A percentile compares a stretch with the other conserved stretches of the same genome.
Conservation (phyloP, 192 early-diverging fungal genomes). For the Coemansia sp. region DNA sequence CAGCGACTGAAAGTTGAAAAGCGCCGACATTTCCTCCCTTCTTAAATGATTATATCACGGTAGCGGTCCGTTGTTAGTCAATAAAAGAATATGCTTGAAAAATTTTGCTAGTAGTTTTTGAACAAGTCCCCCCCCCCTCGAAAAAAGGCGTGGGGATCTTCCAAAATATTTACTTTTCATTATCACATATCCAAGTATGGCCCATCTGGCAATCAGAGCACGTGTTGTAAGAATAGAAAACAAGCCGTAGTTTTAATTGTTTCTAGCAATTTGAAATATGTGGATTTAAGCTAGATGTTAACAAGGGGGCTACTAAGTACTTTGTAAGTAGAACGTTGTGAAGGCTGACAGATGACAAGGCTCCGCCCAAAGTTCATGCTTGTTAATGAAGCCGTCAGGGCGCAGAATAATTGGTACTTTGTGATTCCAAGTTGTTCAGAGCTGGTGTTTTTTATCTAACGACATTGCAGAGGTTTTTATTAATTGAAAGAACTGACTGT, state of each 20-base stretch:
- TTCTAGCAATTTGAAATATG: too few species aligned
- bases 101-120: neutral
- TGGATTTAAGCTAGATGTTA: too few species aligned
- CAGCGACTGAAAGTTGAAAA: constrained; percentile 96
- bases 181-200: too few species aligned
- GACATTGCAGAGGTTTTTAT: neutral
- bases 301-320: too few species aligned
- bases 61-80: neutral
- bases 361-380: constrained; percentile 54
- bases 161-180: too few species aligned
- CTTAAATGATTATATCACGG: neutral
- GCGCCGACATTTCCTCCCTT: constrained; percentile 67
- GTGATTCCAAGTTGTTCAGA: constrained; percentile 28
- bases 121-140: too few species aligned
- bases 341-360: constrained; percentile 14
- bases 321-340: too few species aligned
- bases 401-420: constrained; percentile 51
- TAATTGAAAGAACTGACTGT: too few species aligned
- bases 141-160: too few species aligned
- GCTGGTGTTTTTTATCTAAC: neutral
- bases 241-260: too few species aligned
- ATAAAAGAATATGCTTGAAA: neutral
- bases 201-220: too few species aligned
- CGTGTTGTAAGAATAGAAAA: too few species aligned
- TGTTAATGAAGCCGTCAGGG: constrained; percentile 36